These are phyloP conservation scores for Microthlaspi erraticum DNA, from an alignment of 345 rosid species.

Conservation along the genomic window DNA sequence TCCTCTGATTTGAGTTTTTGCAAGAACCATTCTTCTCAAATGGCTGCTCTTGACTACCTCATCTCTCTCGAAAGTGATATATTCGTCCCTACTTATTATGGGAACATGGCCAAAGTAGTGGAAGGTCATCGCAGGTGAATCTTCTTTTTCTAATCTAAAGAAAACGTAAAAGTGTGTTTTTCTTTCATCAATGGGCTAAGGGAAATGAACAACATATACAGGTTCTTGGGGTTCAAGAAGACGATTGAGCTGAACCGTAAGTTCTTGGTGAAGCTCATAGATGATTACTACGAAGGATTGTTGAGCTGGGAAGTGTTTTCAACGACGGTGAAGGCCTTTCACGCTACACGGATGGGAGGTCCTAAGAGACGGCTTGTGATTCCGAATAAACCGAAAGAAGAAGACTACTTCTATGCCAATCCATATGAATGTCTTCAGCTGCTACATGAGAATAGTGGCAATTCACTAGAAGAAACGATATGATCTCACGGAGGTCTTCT, in stretches of 20 bases:
- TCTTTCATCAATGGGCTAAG: slow-evolving; percentile 8
- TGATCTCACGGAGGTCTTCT: slow-evolving; percentile 29
- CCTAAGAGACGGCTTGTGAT: slow-evolving; percentile 66
- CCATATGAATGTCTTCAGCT: slow-evolving; percentile 87
- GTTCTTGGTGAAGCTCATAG: slow-evolving; percentile 82
- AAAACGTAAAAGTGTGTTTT: neutral
- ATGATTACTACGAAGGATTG: slow-evolving; percentile 62
- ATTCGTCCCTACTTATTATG: slow-evolving; percentile 93
- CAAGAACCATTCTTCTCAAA: slow-evolving; percentile 83
- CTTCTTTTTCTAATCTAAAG: neutral
- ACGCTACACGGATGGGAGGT: slow-evolving; percentile 72
- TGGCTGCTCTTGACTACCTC: slow-evolving; percentile 97
- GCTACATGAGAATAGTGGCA: slow-evolving; percentile 45
- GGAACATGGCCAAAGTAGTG: slow-evolving; percentile 99
- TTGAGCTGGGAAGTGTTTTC: slow-evolving; percentile 88
- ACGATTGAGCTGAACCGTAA: slow-evolving; percentile 76
- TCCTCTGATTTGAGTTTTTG: slow-evolving; percentile 74
- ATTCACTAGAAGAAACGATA: slow-evolving; percentile 30
- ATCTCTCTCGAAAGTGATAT: slow-evolving; percentile 94
- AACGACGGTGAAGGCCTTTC: slow-evolving; percentile 70
- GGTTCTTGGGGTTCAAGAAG: slow-evolving; percentile 89
- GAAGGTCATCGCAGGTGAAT: slow-evolving; percentile 97
- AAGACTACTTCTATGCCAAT: slow-evolving; percentile 92
- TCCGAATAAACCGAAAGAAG: slow-evolving; percentile 86
- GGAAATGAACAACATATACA: slow-evolving; percentile 37